These are phyloP conservation scores for Rhodotorula sp. DNA, from an alignment of 1,284 basidiomycete genomes.

Conservation along the genomic window DNA sequence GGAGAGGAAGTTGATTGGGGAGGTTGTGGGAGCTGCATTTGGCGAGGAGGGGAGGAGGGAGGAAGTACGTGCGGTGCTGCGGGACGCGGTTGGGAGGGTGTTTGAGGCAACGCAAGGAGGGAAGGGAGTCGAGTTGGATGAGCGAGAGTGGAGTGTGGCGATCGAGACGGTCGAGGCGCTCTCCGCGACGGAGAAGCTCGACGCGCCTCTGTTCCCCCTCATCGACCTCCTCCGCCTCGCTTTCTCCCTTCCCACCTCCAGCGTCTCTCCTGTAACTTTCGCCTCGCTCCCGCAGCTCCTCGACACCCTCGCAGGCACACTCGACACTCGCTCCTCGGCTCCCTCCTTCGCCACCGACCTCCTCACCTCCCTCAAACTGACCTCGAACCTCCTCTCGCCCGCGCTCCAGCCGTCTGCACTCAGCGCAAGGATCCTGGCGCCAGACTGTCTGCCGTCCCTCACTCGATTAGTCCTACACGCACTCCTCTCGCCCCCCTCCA, in stretches of 20 bases:
- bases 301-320: constrained; percentile 3
- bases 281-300: constrained; percentile 11
- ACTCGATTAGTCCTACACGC: constrained; percentile 37
- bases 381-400: constrained; percentile 43
- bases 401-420: constrained; percentile 18
- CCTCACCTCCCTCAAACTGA: constrained; percentile 40
- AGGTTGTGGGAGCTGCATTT: too few relatives aligned
- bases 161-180: background rate
- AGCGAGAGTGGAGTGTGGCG: background rate
- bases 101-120: too few relatives aligned
- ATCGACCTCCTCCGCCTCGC: constrained; percentile 44
- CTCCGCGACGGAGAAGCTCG: constrained; percentile 15
- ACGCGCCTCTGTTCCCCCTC: constrained; percentile 41
- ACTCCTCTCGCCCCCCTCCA: constrained; percentile 28
- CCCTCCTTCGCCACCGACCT: constrained; percentile 17
- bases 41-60: too few relatives aligned
- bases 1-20: too few relatives aligned
- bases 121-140: background rate
- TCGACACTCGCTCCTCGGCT: constrained; percentile 4
- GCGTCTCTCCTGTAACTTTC: constrained; percentile 17
- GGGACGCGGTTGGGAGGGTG: background rate
- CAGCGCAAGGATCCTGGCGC: constrained; percentile 13
- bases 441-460: constrained; percentile 10
- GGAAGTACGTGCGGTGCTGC: background rate
- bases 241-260: constrained; percentile 23